Conservation (phyloP, 2,329 filamentous ascomycete species). For the Fusarium sp. region DNA sequence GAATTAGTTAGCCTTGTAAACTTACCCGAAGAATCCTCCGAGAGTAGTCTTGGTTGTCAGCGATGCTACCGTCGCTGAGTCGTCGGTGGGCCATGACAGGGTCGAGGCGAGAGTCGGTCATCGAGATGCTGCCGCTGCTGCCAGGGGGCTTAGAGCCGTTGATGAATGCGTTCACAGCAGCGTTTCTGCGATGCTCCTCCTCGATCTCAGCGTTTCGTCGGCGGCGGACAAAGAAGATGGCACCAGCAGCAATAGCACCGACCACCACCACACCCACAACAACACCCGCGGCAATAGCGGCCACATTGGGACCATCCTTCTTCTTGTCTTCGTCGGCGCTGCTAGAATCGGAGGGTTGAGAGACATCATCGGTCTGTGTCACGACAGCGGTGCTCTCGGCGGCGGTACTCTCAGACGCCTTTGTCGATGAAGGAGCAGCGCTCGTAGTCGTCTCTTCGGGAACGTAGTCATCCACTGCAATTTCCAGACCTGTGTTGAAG, state of each 20-base stretch:
- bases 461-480: constrained; percentile 46
- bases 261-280: constrained; percentile 82
- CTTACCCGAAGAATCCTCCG: constrained; percentile 91
- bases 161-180: constrained; percentile 79
- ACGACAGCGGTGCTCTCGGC: background rate
- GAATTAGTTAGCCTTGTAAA: constrained; percentile 20
- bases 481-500: constrained; percentile 59
- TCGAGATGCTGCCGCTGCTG: constrained; percentile 71
- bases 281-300: constrained; percentile 84
- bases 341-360: constrained; percentile 6
- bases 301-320: constrained; percentile 68
- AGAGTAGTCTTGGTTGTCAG: constrained; percentile 96
- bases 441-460: constrained; percentile 17
- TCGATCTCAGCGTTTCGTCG: constrained; percentile 79
- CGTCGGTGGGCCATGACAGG: constrained; percentile 83
- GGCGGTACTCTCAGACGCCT: constrained; percentile 35
- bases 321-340: constrained; percentile 14
- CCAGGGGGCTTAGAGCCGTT: constrained; percentile 67
- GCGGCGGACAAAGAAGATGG: constrained; percentile 77
- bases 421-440: constrained; percentile 41
- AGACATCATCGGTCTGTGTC: constrained; percentile 30
- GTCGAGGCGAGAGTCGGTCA: constrained; percentile 84
- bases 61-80: constrained; percentile 94
- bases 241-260: constrained; percentile 69
- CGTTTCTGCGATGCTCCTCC: constrained; percentile 83